A percentile compares a stretch with the other conserved stretches of the same genome.
Evolutionary conservation across 2,329 filamentous ascomycete genomes (phyloP).

Genomic region (Coccinonectria pachysandricola): DNA sequence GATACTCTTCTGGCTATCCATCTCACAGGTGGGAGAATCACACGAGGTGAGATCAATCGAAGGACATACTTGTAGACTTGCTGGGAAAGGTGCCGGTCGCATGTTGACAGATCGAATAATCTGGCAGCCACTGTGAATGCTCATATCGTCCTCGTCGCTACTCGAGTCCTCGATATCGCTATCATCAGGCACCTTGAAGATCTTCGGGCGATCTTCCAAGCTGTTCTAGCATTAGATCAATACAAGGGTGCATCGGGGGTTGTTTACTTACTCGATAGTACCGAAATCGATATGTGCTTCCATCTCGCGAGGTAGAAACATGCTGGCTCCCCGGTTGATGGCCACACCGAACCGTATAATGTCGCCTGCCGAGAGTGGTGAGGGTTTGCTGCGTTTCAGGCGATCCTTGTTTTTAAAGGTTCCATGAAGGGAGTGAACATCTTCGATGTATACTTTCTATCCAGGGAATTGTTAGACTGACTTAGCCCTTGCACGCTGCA

Average conservation of each 20-base stretch:
- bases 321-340: constrained; percentile 24
- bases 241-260: too few relatives aligned
- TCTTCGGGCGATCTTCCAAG: constrained; percentile 16
- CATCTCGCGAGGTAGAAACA: constrained; percentile 29
- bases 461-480: constrained; percentile 12
- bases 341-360: constrained; percentile 25
- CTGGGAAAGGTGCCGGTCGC: constrained; percentile 17
- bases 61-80: too few relatives aligned
- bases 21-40: constrained; percentile 10
- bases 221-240: constrained; percentile 18
- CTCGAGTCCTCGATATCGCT: constrained; percentile 22
- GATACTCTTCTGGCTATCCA: too few relatives aligned
- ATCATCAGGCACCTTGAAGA: constrained; percentile 35
- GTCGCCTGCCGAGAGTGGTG: constrained; percentile 20
- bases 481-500: too few relatives aligned
- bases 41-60: constrained; percentile 16
- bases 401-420: constrained; percentile 33
- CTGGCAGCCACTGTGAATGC: constrained; percentile 16
- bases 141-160: constrained; percentile 19
- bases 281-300: constrained; percentile 23
- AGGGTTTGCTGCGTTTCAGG: constrained; percentile 10
- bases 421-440: constrained; percentile 42
- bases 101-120: constrained; percentile 21
- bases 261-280: constrained; percentile 14
- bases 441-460: constrained; percentile 35